phyloP scores from a whole-genome alignment of 164 flowering plant species.

The Protea cynaroides region DNA sequence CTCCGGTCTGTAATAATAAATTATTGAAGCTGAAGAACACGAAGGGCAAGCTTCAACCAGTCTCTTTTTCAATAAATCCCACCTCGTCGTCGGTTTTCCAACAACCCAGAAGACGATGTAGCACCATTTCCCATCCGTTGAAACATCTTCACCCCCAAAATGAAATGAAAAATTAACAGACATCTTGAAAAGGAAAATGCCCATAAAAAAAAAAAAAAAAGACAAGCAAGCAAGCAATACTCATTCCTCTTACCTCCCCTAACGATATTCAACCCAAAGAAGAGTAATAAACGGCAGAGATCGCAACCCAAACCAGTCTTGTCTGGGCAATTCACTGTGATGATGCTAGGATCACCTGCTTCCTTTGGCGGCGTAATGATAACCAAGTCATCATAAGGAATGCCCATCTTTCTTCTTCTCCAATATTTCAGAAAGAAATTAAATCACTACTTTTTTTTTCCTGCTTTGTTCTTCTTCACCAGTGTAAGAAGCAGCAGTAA shows the following conservation, averaged over 20 bases:
- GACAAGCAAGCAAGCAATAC: background rate
- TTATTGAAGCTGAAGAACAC: conserved; percentile 9
- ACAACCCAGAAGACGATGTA: conserved; percentile 72
- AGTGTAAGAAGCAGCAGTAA: no score
- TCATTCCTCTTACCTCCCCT: conserved; percentile 39
- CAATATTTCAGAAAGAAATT: no score
- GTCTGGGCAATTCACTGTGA: conserved; percentile 75
- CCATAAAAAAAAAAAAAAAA: background rate
- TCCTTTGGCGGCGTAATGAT: conserved; percentile 31
- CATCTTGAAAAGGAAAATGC: background rate
- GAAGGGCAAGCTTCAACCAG: conserved; percentile 50
- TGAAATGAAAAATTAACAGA: background rate
- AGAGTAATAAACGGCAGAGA: conserved; percentile 53
- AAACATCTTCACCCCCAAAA: conserved; percentile 44
- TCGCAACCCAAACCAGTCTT: conserved; percentile 75
- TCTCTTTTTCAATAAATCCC: conserved; percentile 58
- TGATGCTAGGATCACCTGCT: conserved; percentile 41
- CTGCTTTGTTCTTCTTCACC: no score
- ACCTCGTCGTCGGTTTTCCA: conserved; percentile 35
- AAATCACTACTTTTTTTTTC: no score
- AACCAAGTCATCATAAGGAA: conserved; percentile 50
- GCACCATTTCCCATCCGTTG: conserved; percentile 88
- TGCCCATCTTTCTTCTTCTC: conserved; percentile 33
- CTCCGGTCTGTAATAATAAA: conserved; percentile 17
- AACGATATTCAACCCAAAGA: conserved; percentile 53